phyloP scores from a whole-genome alignment of 202 grass and related monocot species.

The Setaria viridis region DNA sequence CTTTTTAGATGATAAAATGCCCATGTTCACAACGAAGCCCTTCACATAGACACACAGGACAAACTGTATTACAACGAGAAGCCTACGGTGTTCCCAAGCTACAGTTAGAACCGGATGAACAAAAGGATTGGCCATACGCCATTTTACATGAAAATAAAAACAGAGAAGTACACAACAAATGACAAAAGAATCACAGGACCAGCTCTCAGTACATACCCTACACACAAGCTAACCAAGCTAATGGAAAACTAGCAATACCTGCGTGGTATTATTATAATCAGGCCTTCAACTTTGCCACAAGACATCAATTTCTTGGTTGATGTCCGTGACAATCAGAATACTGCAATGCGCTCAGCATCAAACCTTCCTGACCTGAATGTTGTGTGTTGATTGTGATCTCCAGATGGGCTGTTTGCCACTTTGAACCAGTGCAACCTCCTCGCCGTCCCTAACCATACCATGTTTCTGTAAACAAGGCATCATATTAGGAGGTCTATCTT shows the following conservation, averaged over 20 bases:
- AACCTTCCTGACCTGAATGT: slow-evolving; percentile 90
- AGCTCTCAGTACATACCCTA: neutral
- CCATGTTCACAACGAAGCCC: neutral
- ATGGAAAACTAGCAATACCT: neutral
- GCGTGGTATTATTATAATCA: slow-evolving; percentile 32
- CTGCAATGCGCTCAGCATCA: slow-evolving; percentile 19
- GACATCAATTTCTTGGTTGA: slow-evolving; percentile 9
- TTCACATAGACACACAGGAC: neutral
- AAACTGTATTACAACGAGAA: slow-evolving; percentile 39
- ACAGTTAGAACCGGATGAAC: slow-evolving; percentile 18
- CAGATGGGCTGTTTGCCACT: slow-evolving; percentile 92
- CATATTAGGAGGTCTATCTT: slow-evolving; percentile 35
- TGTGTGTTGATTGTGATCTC: slow-evolving; percentile 96
- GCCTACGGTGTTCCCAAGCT: slow-evolving; percentile 22
- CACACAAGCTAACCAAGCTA: slow-evolving; percentile 26
- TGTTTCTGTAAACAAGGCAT: slow-evolving; percentile 66
- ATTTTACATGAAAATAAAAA: slow-evolving; percentile 40
- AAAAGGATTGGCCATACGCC: slow-evolving; percentile 6
- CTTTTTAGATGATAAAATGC: neutral
- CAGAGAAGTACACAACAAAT: neutral
- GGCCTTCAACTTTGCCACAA: neutral
- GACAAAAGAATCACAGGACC: slow-evolving; percentile 27
- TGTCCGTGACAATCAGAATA: neutral
- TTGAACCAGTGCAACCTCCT: slow-evolving; percentile 91
- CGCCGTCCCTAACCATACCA: slow-evolving; percentile 87